These are phyloP conservation scores for Articulospora tetracladia DNA, from an alignment of 495 filamentous ascomycete species.

Conservation along the genomic window DNA sequence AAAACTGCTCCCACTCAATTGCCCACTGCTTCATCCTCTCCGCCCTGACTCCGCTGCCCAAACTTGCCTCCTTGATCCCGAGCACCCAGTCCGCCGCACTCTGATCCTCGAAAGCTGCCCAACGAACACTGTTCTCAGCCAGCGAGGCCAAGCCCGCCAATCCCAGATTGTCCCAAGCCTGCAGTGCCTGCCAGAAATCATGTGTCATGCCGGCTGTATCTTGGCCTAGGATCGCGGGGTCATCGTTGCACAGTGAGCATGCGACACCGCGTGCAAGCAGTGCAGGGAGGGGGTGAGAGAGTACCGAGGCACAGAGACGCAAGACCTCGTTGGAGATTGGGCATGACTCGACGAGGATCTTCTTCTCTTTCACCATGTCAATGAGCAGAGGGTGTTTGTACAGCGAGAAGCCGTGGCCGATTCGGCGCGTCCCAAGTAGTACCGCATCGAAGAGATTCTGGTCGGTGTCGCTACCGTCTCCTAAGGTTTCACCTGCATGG, in stretches of 20 bases:
- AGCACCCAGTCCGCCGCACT: constrained; percentile 60
- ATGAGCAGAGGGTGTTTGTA: constrained; percentile 90
- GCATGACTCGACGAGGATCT: constrained; percentile 83
- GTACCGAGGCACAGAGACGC: constrained; percentile 69
- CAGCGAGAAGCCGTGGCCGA: constrained; percentile 83
- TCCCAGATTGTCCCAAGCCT: constrained; percentile 65
- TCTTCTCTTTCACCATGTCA: constrained; percentile 80
- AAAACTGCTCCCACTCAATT: constrained; percentile 82
- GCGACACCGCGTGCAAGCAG: constrained; percentile 80
- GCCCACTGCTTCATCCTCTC: constrained; percentile 72
- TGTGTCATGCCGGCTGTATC: constrained; percentile 73
- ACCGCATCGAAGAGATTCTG: constrained; percentile 89
- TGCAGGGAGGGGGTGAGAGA: constrained; percentile 77
- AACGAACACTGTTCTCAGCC: constrained; percentile 88
- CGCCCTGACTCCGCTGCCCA: constrained; percentile 71
- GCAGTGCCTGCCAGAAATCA: constrained; percentile 86
- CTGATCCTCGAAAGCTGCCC: constrained; percentile 85
- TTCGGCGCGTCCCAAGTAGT: constrained; percentile 79
- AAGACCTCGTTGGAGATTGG: constrained; percentile 83
- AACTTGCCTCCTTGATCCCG: constrained; percentile 66
- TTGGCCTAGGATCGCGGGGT: constrained; percentile 78
- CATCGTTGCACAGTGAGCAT: constrained; percentile 77
- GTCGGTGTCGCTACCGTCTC: constrained; percentile 71
- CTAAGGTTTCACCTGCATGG: constrained; percentile 83
- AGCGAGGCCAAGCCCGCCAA: constrained; percentile 77